phyloP scores from a whole-genome alignment of 768 basidiomycete species.

The Pisolithus tinctorius region DNA sequence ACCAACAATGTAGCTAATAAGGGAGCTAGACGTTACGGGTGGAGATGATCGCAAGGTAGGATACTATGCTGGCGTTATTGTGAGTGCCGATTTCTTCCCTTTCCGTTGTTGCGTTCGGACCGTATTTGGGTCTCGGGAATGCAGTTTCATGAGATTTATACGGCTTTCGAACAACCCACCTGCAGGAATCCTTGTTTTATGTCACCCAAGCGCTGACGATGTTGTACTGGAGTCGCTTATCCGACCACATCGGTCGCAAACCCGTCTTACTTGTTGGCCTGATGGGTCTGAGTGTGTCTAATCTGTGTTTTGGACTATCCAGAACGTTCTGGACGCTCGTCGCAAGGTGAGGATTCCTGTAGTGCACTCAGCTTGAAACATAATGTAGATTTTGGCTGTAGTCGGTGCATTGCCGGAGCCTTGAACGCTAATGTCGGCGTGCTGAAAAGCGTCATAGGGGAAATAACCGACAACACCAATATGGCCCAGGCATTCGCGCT shows the following conservation, averaged over 20 bases:
- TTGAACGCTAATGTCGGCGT: no score
- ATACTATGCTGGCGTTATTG: conserved; percentile 44
- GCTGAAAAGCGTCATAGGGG: no score
- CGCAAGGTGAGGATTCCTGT: conserved; percentile 25
- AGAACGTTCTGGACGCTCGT: conserved; percentile 38
- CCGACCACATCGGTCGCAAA: conserved; percentile 43
- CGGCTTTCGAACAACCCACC: neutral
- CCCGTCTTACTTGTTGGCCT: conserved; percentile 42
- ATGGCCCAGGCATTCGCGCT: no score
- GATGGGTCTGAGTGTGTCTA: conserved; percentile 38
- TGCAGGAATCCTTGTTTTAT: conserved; percentile 43
- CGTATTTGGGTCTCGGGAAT: neutral
- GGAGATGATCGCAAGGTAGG: conserved; percentile 40
- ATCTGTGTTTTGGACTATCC: conserved; percentile 44
- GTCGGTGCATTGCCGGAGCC: no score
- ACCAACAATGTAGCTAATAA: conserved; percentile 14
- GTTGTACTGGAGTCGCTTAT: conserved; percentile 44
- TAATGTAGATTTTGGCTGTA: no score
- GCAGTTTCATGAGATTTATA: no score
- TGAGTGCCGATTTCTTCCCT: conserved; percentile 15
- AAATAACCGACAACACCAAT: no score
- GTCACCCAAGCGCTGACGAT: conserved; percentile 42
- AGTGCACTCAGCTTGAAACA: no score
- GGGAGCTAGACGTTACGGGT: conserved; percentile 31
- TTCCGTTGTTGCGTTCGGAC: neutral